Percentiles rank a stretch among this genome's conserved stretches.
Conservation (phyloP, 208 protist species). For the Crithidia brevicula region DNA sequence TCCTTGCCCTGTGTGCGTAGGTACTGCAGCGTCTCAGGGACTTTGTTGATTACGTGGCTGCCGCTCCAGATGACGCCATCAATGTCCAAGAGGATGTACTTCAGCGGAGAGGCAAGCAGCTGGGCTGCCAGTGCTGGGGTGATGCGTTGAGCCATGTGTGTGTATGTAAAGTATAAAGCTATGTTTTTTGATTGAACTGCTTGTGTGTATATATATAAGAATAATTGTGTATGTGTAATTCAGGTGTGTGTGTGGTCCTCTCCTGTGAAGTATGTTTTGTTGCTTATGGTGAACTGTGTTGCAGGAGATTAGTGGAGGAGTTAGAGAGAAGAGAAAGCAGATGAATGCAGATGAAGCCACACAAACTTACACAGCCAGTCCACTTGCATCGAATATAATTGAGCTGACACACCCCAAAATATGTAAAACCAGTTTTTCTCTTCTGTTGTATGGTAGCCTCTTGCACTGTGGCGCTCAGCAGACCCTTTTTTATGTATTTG, state of each 20-base stretch:
- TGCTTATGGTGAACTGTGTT: background rate
- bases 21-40: conserved; percentile 61
- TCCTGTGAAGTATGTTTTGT: background rate
- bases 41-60: conserved; percentile 37
- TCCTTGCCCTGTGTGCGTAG: conserved; percentile 54
- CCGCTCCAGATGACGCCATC: conserved; percentile 79
- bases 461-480: no score
- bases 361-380: no score
- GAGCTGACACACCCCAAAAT: no score
- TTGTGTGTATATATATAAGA: background rate
- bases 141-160: conserved; percentile 27
- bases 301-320: background rate
- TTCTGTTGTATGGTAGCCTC: no score
- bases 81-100: conserved; percentile 73
- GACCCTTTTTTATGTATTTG: no score
- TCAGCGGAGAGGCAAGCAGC: conserved; percentile 38
- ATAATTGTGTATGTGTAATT: background rate
- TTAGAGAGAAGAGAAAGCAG: no score
- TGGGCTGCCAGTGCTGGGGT: conserved; percentile 30
- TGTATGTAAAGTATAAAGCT: background rate
- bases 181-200: background rate
- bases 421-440: no score
- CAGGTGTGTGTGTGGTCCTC: no score
- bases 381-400: no score
- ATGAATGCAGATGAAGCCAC: no score